Evolutionary conservation across 1,139 yeast genomes (phyloP).

Genomic region (Kazachstania sp.): DNA sequence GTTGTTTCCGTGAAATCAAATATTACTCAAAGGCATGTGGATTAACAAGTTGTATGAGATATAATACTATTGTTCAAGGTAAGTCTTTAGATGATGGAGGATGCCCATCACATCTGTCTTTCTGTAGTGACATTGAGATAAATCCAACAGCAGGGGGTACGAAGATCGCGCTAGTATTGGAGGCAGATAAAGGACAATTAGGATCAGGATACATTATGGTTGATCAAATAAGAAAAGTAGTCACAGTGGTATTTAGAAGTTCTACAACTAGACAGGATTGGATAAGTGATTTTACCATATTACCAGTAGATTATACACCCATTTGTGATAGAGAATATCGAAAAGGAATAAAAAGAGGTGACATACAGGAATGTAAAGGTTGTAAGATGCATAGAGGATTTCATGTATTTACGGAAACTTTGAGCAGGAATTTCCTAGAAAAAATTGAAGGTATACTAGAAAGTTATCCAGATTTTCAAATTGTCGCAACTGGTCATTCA

Average conservation of each 20-base stretch:
- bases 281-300: conserved; percentile 42
- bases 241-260: conserved; percentile 44
- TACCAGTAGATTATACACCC: conserved; percentile 37
- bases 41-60: conserved; percentile 25
- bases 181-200: conserved; percentile 38
- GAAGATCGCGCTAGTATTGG: conserved; percentile 28
- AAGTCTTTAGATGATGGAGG: conserved; percentile 24
- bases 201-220: conserved; percentile 40
- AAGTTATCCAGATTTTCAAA: conserved; percentile 39
- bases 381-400: conserved; percentile 60
- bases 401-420: conserved; percentile 35
- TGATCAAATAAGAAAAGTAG: conserved; percentile 35
- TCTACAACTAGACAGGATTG: conserved; percentile 51
- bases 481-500: conserved; percentile 60
- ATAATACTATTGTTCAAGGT: conserved; percentile 13
- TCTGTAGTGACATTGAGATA: conserved; percentile 21
- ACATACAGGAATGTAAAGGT: conserved; percentile 33
- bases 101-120: conserved; percentile 24
- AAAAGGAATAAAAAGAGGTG: conserved; percentile 19
- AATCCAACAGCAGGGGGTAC: conserved; percentile 33
- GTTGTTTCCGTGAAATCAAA: conserved; percentile 21
- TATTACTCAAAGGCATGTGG: conserved; percentile 29
- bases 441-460: conserved; percentile 32
- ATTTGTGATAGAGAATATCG: conserved; percentile 19
- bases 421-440: conserved; percentile 34